Percentiles rank a stretch among this genome's conserved stretches.
Conservation (phyloP, 2,329 filamentous ascomycete genomes). For the Colletotrichum paranaense region DNA sequence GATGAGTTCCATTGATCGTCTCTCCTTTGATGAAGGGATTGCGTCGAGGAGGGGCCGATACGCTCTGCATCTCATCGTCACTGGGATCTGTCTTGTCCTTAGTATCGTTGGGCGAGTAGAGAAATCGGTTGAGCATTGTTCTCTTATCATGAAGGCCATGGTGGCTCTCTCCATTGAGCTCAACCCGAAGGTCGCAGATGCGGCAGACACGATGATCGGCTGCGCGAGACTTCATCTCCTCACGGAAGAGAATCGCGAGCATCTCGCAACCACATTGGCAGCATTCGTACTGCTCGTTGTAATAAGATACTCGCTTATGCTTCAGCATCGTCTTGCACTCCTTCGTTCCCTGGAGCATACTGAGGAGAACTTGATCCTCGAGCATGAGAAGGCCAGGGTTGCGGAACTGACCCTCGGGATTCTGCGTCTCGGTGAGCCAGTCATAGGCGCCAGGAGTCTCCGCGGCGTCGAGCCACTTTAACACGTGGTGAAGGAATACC, state of each 20-base stretch:
- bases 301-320: neutral
- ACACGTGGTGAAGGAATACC: constrained; percentile 22
- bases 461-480: constrained; percentile 3
- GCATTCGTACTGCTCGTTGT: neutral
- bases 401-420: neutral
- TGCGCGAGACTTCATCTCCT: neutral
- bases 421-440: neutral
- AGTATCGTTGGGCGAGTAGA: neutral
- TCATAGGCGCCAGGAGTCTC: neutral
- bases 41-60: neutral
- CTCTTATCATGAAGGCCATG: constrained; percentile 11
- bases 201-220: constrained; percentile 13
- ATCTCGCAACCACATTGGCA: neutral
- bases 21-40: constrained; percentile 9
- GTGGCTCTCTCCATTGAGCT: constrained; percentile 4
- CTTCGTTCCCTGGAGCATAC: constrained; percentile 2
- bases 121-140: neutral
- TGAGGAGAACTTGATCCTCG: constrained; percentile 26
- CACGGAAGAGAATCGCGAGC: constrained; percentile 1
- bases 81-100: neutral
- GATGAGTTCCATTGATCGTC: neutral
- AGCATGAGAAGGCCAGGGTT: neutral
- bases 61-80: neutral
- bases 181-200: neutral
- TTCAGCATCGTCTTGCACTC: neutral